These are phyloP conservation scores for Artemisia argyi DNA, from an alignment of 129 eudicot genomes.

Conservation along the genomic window DNA sequence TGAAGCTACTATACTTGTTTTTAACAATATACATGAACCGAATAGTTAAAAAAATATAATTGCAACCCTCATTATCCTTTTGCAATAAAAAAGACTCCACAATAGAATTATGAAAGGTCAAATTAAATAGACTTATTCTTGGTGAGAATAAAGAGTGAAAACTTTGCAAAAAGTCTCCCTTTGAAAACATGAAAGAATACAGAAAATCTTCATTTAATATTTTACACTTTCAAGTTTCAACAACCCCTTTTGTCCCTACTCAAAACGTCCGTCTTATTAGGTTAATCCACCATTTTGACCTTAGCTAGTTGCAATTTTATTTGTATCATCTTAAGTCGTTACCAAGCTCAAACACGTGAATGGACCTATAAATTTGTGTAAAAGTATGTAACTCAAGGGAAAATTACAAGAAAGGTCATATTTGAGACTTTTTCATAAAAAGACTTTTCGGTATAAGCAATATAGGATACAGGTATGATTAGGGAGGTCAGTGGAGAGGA, in stretches of 20 bases:
- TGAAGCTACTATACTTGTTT: no score
- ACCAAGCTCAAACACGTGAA: no score
- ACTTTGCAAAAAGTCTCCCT: no score
- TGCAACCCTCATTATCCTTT: not conserved
- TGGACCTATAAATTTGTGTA: no score
- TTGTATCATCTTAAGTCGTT: no score
- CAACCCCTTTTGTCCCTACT: conserved; percentile 10
- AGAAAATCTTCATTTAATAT: not conserved
- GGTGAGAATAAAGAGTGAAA: not conserved
- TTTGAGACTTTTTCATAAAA: no score
- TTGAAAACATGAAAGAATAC: conserved; percentile 8
- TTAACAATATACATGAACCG: no score
- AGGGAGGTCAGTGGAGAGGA: no score
- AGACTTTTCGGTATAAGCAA: no score
- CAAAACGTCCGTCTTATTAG: conserved; percentile 18
- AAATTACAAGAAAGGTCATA: no score
- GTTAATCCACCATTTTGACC: not conserved
- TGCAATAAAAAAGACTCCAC: not conserved
- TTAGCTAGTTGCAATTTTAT: not conserved
- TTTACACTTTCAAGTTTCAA: conserved; percentile 4
- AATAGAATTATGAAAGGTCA: conserved; percentile 7
- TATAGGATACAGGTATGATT: no score
- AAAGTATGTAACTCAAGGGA: no score
- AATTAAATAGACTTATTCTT: conserved; percentile 13
- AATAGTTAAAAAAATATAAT: not conserved